phyloP scores from a whole-genome alignment of 257 asterid genomes.

The Solanum lignicaule region DNA sequence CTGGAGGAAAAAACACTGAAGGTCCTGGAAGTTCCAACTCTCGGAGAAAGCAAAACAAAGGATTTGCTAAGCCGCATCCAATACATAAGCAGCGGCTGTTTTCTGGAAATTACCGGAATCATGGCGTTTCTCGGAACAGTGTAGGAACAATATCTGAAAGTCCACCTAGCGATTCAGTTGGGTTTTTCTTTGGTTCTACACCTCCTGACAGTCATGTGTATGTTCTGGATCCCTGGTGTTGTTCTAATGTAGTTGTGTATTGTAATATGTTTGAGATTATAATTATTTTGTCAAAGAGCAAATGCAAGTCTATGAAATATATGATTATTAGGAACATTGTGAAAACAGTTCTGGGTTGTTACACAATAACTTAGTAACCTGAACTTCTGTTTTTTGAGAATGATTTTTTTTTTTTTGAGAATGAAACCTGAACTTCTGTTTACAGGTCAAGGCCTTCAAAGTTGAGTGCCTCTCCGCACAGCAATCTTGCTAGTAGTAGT shows the following conservation, averaged over 20 bases:
- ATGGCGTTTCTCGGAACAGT: slow-evolving; percentile 37
- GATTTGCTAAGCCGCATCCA: slow-evolving; percentile 49
- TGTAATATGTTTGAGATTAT: neutral
- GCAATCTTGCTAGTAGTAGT: slow-evolving; percentile 48
- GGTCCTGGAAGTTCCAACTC: slow-evolving; percentile 34
- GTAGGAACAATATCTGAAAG: slow-evolving; percentile 50
- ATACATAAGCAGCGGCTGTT: slow-evolving; percentile 56
- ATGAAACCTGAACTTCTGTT: slow-evolving; percentile 10
- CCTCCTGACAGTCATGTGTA: slow-evolving; percentile 82
- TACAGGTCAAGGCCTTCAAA: slow-evolving; percentile 50
- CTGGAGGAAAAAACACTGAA: slow-evolving; percentile 38
- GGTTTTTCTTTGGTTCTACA: slow-evolving; percentile 86
- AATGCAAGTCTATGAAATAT: neutral
- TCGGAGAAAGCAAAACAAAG: slow-evolving; percentile 52
- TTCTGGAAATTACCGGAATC: slow-evolving; percentile 37
- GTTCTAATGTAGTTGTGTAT: neutral
- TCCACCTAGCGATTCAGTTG: slow-evolving; percentile 74
- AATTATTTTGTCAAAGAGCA: slow-evolving; percentile 1
- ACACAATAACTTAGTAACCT: neutral
- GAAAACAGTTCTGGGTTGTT: neutral
- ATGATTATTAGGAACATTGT: neutral
- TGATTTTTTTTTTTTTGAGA: too few relatives aligned
- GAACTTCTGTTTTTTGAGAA: slow-evolving; percentile 12
- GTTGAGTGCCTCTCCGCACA: slow-evolving; percentile 71
- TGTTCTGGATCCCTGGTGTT: slow-evolving; percentile 7